Percentiles rank a stretch among this genome's conserved stretches.
phyloP scores from a whole-genome alignment of 495 filamentous ascomycete species.

The Aspergillus funiculosus region DNA sequence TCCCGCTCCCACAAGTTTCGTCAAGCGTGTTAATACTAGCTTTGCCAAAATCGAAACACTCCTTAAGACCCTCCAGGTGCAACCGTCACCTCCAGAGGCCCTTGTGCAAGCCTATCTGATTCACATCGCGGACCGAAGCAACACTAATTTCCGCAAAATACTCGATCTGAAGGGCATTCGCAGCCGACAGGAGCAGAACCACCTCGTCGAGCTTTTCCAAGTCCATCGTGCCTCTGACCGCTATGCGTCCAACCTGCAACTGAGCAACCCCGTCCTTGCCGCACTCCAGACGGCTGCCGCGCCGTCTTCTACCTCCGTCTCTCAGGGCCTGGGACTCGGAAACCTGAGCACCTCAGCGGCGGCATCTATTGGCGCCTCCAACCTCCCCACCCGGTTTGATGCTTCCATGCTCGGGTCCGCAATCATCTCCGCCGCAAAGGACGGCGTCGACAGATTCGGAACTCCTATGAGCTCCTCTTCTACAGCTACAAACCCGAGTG shows the following conservation, averaged over 20 bases:
- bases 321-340: slow-evolving; percentile 37
- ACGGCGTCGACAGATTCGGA: slow-evolving; percentile 84
- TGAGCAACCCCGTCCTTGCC: slow-evolving; percentile 40
- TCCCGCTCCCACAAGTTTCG: slow-evolving; percentile 57
- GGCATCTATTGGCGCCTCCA: slow-evolving; percentile 38
- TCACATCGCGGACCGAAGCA: slow-evolving; percentile 83
- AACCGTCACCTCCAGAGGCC: slow-evolving; percentile 82
- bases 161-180: slow-evolving; percentile 88
- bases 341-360: slow-evolving; percentile 24
- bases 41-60: slow-evolving; percentile 86
- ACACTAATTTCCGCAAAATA: slow-evolving; percentile 94
- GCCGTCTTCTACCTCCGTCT: slow-evolving; percentile 34
- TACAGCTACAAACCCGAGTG: slow-evolving; percentile 19
- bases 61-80: slow-evolving; percentile 94
- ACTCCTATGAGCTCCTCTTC: slow-evolving; percentile 41
- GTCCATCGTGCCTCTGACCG: slow-evolving; percentile 63
- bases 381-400: slow-evolving; percentile 59
- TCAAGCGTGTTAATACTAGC: slow-evolving; percentile 80
- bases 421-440: slow-evolving; percentile 76
- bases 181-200: slow-evolving; percentile 67
- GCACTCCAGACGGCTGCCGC: slow-evolving; percentile 36
- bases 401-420: slow-evolving; percentile 63
- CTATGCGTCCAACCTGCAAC: slow-evolving; percentile 42
- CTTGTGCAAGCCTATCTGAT: slow-evolving; percentile 96
- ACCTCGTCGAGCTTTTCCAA: slow-evolving; percentile 82